Base-by-base conservation (phyloP, 768 basidiomycete genomes). In the Asterophora parasitica region DNA sequence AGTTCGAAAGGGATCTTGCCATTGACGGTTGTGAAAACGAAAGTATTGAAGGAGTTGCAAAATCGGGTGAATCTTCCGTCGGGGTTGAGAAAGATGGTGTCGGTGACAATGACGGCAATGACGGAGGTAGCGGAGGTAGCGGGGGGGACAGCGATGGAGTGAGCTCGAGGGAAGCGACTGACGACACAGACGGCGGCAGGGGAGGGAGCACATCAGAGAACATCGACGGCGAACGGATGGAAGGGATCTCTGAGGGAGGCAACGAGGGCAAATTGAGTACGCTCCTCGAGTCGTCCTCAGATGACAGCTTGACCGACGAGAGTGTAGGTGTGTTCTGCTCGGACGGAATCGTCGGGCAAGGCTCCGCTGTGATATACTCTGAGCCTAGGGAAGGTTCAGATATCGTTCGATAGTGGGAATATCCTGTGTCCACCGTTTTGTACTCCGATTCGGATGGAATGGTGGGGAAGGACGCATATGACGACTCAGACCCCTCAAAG, bases 391-490 rank as follows among this genome's bases (percentile, higher is more conserved):
- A 55, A 2, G 60, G 59, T 44, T 64, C 61, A 12, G 63, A 62
- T 4, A 58, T 57, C 13, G 60, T 70, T 57, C 23, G 66, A 65
- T 61, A 61, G 30, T 59, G 57, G 1, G 59, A 60, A 32, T 54
- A 49, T 2, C 58, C 58, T 3, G 56, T 57, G 32, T 61, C 58
- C 1, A 67, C 63, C n/a, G 76, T 68, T 33, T 53, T 54, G 49
- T 64, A 69, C 28, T 64, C 67, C 3, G 65, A 74, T 42, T 75
- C 72, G 1, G 78, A 81, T 10, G 81, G 81, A 51, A 82, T 82
- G 3, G 76, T 77, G 0, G 81, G 80, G 46, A 82, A 62, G 4
- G 81, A 82, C 47, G 69, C 70, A 61, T 77, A 81, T 0, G 81
- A 82, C 5, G 71, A 66, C 9, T 64, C 68, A 7, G 77, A 76